Evolutionary conservation across 805 yeast genomes (phyloP).

Genomic region (Kuraishia floccosa): DNA sequence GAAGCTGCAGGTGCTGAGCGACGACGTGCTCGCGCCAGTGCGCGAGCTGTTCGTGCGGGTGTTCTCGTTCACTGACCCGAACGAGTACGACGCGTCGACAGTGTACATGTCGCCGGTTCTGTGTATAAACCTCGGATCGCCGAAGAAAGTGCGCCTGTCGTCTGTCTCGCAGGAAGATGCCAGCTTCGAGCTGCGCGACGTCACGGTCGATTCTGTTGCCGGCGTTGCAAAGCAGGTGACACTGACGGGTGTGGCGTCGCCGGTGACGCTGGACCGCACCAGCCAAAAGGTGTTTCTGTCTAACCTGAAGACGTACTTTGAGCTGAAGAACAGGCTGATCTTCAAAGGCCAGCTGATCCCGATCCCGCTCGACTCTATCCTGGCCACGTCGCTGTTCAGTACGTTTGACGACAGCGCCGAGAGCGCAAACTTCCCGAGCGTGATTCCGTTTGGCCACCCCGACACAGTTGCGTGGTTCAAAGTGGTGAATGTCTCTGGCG

Average conservation of each 20-base stretch:
- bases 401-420: slow-evolving; percentile 15
- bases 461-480: slow-evolving; percentile 83
- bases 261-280: slow-evolving; percentile 52
- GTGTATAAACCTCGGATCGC: slow-evolving; percentile 32
- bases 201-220: slow-evolving; percentile 12
- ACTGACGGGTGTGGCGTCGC: slow-evolving; percentile 58
- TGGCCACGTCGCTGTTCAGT: slow-evolving; percentile 45
- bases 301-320: slow-evolving; percentile 53
- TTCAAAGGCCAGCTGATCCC: slow-evolving; percentile 62
- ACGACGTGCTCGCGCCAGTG: slow-evolving; percentile 8
- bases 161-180: slow-evolving; percentile 6
- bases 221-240: slow-evolving; percentile 53
- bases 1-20: slow-evolving; percentile 14
- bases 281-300: slow-evolving; percentile 50
- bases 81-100: slow-evolving; percentile 22
- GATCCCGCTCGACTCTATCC: slow-evolving; percentile 58
- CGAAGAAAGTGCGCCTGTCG: slow-evolving; percentile 11
- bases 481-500: slow-evolving; percentile 28
- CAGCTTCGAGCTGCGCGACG: slow-evolving; percentile 8
- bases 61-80: slow-evolving; percentile 58
- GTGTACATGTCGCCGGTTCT: slow-evolving; percentile 57
- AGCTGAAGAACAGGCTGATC: slow-evolving; percentile 44
- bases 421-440: slow-evolving; percentile 15
- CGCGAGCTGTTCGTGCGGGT: slow-evolving; percentile 20
- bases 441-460: slow-evolving; percentile 48